Evolutionary conservation across 2,329 filamentous ascomycete species (phyloP).

Genomic region (Monosporascus sp.): DNA sequence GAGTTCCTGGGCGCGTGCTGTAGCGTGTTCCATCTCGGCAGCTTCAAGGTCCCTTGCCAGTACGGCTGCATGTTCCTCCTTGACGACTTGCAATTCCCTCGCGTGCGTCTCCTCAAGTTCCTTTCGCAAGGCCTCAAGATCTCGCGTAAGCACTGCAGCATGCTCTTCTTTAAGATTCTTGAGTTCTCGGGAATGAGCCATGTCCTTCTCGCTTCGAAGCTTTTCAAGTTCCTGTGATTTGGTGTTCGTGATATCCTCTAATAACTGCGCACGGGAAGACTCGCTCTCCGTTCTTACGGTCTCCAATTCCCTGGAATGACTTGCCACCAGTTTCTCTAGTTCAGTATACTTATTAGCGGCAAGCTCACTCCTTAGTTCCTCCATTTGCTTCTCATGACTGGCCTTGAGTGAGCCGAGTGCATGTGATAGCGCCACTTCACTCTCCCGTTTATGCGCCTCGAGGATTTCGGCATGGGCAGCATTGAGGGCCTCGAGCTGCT

Average conservation of each 20-base stretch:
- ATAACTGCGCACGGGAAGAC: slow-evolving; percentile 11
- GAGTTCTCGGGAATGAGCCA: not conserved
- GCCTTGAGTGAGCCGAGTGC: slow-evolving; percentile 23
- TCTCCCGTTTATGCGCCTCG: slow-evolving; percentile 27
- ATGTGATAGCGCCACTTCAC: slow-evolving; percentile 18
- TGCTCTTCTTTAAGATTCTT: not conserved
- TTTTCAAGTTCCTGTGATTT: slow-evolving; percentile 17
- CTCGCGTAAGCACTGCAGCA: not conserved
- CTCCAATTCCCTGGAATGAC: slow-evolving; percentile 20
- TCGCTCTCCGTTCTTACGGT: slow-evolving; percentile 17
- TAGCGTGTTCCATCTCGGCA: not conserved
- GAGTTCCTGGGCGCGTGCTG: not conserved
- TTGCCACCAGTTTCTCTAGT: slow-evolving; percentile 15
- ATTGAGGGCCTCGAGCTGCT: slow-evolving; percentile 26
- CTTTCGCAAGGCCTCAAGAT: not conserved
- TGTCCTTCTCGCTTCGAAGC: slow-evolving; percentile 8
- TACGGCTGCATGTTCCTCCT: slow-evolving; percentile 15
- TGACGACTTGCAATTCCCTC: slow-evolving; percentile 17
- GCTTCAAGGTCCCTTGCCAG: slow-evolving; percentile 11
- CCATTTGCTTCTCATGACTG: slow-evolving; percentile 22
- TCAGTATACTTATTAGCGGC: slow-evolving; percentile 18
- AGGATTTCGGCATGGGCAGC: slow-evolving; percentile 26
- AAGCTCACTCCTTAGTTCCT: slow-evolving; percentile 21
- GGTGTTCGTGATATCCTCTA: slow-evolving; percentile 10
- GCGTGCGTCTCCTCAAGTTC: slow-evolving; percentile 2